Evolutionary conservation across 2,329 filamentous ascomycete species (phyloP), one percentile per base, ranked within the genome.

Genomic region (Stachybotrys chlorohalonatus): DNA sequence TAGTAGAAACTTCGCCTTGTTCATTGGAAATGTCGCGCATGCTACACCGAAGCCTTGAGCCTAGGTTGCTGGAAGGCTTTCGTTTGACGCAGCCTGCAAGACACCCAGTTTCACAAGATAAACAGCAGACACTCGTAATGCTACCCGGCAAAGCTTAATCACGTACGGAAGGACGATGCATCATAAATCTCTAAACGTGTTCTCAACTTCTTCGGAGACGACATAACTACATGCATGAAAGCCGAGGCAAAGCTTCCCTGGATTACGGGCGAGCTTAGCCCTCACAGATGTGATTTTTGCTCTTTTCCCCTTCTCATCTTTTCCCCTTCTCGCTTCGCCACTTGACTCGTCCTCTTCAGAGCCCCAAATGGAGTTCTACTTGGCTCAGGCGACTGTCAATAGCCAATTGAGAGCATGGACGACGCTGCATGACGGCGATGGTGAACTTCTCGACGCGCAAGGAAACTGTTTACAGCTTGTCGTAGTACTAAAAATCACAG

Each of bases 381-480:
- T 42, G 36, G 46, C 51, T 54, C 39, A 55, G 17, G 46, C 46
- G n/a, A 47, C 46, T 24, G 17, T 47, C 46, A 69, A 58, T 59
- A 68, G 63, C 68, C 69, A 68, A 68, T 71, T 72, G 70, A 72
- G 72, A 62, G 68, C 63, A 61, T 64, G 69, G 67, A 70, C 69
- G 24, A 68, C 70, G 67, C 62, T 66, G 66, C 24, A 24, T 65
- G 73, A 70, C 74, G 73, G 69, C 65, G 70, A 67, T 68, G 68
- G 65, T 67, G 69, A 70, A 70, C 77, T 71, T 73, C 73, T 76
- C 68, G 70, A 68, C 68, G 68, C 66, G 65, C 67, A 65, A 64
- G 67, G 66, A 70, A 72, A 65, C 66, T 68, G 69, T 74, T 83
- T 96, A 96, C 81, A 96, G 86, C 88, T 96, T 96, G 87, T 96